Conservation (phyloP, 2,329 filamentous ascomycete species). For the Sporothrix euskadiensis region DNA sequence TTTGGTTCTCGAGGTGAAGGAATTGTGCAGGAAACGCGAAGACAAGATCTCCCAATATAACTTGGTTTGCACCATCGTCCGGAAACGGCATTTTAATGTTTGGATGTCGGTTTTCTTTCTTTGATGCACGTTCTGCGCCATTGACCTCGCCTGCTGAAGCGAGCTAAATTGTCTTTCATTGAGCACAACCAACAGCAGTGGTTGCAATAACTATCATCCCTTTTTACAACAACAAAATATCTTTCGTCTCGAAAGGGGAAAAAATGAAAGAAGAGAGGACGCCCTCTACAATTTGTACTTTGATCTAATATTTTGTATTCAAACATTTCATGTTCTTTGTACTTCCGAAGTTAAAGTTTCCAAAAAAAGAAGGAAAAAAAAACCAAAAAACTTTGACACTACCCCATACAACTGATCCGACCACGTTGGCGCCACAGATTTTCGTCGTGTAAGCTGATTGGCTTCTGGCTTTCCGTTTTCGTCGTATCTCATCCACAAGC, state of each 20-base stretch:
- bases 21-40: not conserved
- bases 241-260: not conserved
- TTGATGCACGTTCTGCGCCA: not conserved
- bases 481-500: not conserved
- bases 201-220: not conserved
- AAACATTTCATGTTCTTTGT: not conserved
- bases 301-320: not conserved
- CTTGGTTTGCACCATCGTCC: not conserved
- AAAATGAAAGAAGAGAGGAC: not conserved
- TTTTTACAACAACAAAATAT: not conserved
- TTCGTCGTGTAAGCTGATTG: conserved; percentile 18
- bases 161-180: not conserved
- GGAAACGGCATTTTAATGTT: not conserved
- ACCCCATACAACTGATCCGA: not conserved
- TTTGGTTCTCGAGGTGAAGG: not conserved
- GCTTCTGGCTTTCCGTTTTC: not conserved
- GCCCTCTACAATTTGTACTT: not conserved
- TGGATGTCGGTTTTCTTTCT: not conserved
- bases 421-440: not conserved
- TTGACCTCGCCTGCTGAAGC: not conserved
- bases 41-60: too few species aligned
- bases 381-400: too few species aligned
- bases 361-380: not conserved
- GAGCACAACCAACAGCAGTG: not conserved
- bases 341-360: not conserved